These are phyloP conservation scores for Penicillium sp. DNA, from an alignment of 2,329 filamentous ascomycete species.

Conservation along the genomic window DNA sequence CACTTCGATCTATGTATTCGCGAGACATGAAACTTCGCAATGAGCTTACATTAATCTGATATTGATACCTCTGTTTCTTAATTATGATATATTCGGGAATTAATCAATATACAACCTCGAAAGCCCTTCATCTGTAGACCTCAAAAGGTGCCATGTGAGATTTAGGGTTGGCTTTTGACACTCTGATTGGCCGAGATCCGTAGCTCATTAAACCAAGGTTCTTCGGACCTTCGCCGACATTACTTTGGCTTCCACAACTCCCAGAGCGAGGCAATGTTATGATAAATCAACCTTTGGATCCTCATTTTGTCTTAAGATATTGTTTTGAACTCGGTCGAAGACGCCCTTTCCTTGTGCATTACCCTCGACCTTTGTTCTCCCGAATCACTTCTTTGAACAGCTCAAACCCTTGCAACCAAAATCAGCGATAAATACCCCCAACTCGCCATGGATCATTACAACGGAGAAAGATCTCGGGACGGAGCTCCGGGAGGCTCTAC, in stretches of 20 bases:
- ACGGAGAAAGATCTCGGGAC: background rate
- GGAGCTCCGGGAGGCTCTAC: background rate
- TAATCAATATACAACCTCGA: too few relatives aligned
- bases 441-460: slow-evolving; percentile 2
- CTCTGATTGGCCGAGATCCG: slow-evolving; percentile 9
- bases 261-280: background rate
- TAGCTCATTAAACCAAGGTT: slow-evolving; percentile 1
- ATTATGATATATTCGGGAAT: too few relatives aligned
- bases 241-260: slow-evolving; percentile 1
- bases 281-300: background rate
- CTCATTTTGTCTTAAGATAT: background rate
- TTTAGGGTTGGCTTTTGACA: slow-evolving; percentile 1
- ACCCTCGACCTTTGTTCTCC: background rate
- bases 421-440: background rate
- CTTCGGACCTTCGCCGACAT: slow-evolving; percentile 1
- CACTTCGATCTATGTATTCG: background rate
- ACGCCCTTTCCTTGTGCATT: background rate
- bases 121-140: too few relatives aligned
- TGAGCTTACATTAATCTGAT: too few relatives aligned
- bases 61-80: too few relatives aligned
- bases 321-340: background rate
- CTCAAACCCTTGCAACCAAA: background rate
- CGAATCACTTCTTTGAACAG: background rate
- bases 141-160: background rate
- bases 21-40: background rate